Evolutionary conservation across 495 filamentous ascomycete species (phyloP), one percentile per base, ranked within the genome.

Genomic region (Gamarada debralockiae): DNA sequence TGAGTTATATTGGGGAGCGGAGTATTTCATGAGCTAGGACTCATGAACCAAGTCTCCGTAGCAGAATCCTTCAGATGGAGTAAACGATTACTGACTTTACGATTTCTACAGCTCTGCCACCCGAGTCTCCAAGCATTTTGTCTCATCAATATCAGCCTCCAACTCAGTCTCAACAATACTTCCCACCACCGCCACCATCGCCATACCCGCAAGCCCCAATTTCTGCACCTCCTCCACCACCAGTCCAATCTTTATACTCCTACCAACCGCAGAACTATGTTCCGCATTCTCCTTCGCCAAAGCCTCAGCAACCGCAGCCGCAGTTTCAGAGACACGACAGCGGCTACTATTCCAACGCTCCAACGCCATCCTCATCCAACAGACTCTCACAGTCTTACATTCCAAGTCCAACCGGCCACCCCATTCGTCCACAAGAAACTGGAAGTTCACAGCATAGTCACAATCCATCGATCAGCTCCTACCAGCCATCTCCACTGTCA

Each of bases 331-430:
- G 48, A 20, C 48, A 56, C 25, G 53, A 56, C 21, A 56, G 53
- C 41, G 53, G 53, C 12, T 56, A 56, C 24, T 56, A 50, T 24
- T 56, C 53, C 7, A 56, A 45, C 27, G 46, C 53, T 29, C 52
- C 52, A 13, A 36, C 25, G 14, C 53, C 39, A 4, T 39, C 41
- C 13, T 50, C 53, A 6, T 50, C 45, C 2, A 18, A 38, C 10
- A 50, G 43, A 18, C 42, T 38, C 17, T 36, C 24, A 6, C 12
- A 37, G 12, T 37, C 45, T 3, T 10, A 37, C 17, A 15, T 22
- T 6, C 18, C 48, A 29, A 25, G 31, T 33, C 21, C 23, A 6
- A 50, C 14, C n/a, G 27, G 27, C 27, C 10, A 29, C 10, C 27
- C 27, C 27, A 29, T 29, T 29, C 27, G 5, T 29, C 10, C 27